These are phyloP conservation scores for Isabelozyma pseudorhagii DNA, from an alignment of 805 yeast genomes.

Conservation along the genomic window DNA sequence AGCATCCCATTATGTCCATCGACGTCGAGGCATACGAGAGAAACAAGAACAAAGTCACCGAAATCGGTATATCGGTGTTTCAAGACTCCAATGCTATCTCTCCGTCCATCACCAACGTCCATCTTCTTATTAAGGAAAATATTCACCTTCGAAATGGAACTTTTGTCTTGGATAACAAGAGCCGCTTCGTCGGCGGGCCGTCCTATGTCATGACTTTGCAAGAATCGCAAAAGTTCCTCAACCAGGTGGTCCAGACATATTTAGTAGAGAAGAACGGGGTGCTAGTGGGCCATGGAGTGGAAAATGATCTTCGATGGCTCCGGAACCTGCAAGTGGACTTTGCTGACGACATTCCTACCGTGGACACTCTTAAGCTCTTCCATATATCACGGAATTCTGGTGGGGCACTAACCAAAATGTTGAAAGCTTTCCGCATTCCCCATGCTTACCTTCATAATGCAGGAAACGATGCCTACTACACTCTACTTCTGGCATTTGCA, in stretches of 20 bases:
- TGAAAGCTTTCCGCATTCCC: constrained; percentile 49
- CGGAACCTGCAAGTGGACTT: constrained; percentile 42
- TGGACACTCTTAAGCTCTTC: constrained; percentile 52
- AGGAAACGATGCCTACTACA: constrained; percentile 67
- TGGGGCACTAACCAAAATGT: constrained; percentile 42
- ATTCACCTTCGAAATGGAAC: constrained; percentile 39
- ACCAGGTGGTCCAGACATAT: constrained; percentile 42
- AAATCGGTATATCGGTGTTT: constrained; percentile 55
- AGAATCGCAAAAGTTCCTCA: constrained; percentile 38
- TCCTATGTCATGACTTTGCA: constrained; percentile 38
- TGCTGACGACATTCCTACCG: constrained; percentile 26
- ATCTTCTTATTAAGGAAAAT: constrained; percentile 46
- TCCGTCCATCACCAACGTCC: constrained; percentile 41
- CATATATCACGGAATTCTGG: constrained; percentile 37
- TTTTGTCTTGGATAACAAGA: constrained; percentile 55
- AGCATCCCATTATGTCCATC: constrained; percentile 40
- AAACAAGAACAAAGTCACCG: constrained; percentile 45
- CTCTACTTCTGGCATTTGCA: constrained; percentile 49
- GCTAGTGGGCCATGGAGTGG: constrained; percentile 59
- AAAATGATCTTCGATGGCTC: constrained; percentile 55
- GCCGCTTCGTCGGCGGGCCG: constrained; percentile 48
- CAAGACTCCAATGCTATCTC: constrained; percentile 40
- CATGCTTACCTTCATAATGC: constrained; percentile 66
- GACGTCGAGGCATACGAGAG: constrained; percentile 61
- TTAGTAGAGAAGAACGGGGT: constrained; percentile 25